Conservation (phyloP, 108 stramenopile species). For the Cylindrotheca closterium region DNA sequence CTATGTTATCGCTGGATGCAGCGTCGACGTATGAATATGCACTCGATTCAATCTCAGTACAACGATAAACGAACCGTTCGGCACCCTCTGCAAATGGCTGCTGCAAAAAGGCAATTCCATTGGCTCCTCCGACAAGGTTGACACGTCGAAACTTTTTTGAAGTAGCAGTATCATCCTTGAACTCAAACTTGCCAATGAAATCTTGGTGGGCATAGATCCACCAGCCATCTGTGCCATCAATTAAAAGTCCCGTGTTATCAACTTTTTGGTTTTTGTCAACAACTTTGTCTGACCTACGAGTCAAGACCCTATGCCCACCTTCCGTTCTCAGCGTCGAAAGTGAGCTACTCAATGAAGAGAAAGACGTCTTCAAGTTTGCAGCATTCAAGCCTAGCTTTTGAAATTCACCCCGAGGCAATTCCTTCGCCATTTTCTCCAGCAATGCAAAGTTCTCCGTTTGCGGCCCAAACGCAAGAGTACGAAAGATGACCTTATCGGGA, state of each 20-base stretch:
- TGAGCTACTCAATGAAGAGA: not conserved
- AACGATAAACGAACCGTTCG: too few species aligned
- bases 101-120: too few species aligned
- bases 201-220: not conserved
- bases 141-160: too few species aligned
- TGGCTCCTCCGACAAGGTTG: too few species aligned
- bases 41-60: too few species aligned
- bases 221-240: constrained; percentile 1
- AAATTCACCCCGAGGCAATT: constrained; percentile 2
- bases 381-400: constrained; percentile 3
- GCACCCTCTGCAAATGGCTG: too few species aligned
- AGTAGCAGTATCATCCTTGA: not conserved
- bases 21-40: too few species aligned
- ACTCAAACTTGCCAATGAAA: constrained; percentile 2
- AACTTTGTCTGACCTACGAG: constrained; percentile 1
- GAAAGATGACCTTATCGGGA: constrained; percentile 3
- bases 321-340: constrained; percentile 2
- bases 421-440: constrained; percentile 1
- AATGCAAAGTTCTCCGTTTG: constrained; percentile 3
- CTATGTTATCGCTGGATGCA: too few species aligned
- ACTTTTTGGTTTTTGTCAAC: constrained; percentile 6
- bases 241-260: not conserved
- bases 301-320: constrained; percentile 1
- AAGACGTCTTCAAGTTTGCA: constrained; percentile 1
- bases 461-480: constrained; percentile 5